These are phyloP conservation scores for Epicoccum nigrum DNA, from an alignment of 2,329 filamentous ascomycete genomes.

Conservation along the genomic window DNA sequence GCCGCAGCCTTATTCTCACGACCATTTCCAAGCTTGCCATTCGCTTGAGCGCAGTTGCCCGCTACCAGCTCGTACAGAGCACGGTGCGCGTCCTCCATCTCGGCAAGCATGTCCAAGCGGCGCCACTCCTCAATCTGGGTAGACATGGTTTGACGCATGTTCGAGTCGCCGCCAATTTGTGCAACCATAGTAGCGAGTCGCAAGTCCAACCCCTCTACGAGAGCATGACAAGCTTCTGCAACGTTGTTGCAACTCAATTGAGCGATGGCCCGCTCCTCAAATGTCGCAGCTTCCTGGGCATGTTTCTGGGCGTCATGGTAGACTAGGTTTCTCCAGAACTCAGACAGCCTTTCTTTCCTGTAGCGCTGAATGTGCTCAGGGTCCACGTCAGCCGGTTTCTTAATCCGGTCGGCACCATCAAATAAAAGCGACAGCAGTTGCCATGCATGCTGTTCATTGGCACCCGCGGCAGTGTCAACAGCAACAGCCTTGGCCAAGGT, in stretches of 20 bases:
- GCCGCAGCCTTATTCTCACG: constrained; percentile 80
- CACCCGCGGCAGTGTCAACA: constrained; percentile 45
- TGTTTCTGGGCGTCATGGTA: constrained; percentile 48
- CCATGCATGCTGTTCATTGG: constrained; percentile 80
- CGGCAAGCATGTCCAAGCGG: constrained; percentile 79
- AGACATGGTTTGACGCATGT: constrained; percentile 74
- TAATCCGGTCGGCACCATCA: constrained; percentile 58
- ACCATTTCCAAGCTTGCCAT: constrained; percentile 74
- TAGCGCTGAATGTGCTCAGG: constrained; percentile 49
- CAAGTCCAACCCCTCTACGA: constrained; percentile 78
- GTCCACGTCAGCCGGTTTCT: constrained; percentile 47
- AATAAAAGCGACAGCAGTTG: constrained; percentile 86
- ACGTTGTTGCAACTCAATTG: constrained; percentile 80
- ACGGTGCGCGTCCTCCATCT: constrained; percentile 83
- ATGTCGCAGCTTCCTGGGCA: constrained; percentile 64
- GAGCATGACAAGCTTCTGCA: constrained; percentile 78
- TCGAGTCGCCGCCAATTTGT: constrained; percentile 77
- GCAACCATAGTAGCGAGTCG: constrained; percentile 84
- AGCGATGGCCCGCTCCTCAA: constrained; percentile 84
- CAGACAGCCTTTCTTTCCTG: constrained; percentile 67
- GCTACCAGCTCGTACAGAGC: constrained; percentile 88
- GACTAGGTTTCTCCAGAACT: constrained; percentile 64
- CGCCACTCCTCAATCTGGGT: constrained; percentile 86
- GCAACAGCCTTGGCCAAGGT: constrained; percentile 55
- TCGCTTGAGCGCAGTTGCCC: constrained; percentile 83